A percentile compares a stretch with the other conserved stretches of the same genome.
Evolutionary conservation across 2,329 filamentous ascomycete species (phyloP).

Genomic region (Amesomyces nigricolor): DNA sequence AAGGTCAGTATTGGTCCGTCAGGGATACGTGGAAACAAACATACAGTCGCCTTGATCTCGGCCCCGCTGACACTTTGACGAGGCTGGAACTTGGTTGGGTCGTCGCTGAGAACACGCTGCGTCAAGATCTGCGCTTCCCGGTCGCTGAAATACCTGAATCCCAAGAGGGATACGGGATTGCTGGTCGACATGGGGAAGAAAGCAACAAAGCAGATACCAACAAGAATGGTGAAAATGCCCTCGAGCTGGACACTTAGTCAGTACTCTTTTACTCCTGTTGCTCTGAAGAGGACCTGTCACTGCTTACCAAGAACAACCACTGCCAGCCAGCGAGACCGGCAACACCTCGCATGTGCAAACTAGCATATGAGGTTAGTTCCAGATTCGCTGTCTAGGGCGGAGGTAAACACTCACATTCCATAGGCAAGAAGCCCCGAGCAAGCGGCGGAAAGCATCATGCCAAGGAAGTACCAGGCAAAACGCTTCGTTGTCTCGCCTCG

Average conservation of each 20-base stretch:
- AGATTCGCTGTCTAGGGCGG: no score
- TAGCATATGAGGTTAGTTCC: background rate
- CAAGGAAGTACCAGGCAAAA: conserved; percentile 41
- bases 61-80: conserved; percentile 27
- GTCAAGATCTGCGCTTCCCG: conserved; percentile 33
- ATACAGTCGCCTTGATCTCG: conserved; percentile 33
- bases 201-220: conserved; percentile 30
- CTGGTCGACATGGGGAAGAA: conserved; percentile 29
- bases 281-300: background rate
- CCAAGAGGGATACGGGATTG: conserved; percentile 31
- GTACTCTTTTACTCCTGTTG: background rate
- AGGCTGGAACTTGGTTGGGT: conserved; percentile 32
- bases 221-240: conserved; percentile 34
- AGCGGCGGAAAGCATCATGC: conserved; percentile 38
- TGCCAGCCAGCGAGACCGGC: conserved; percentile 31
- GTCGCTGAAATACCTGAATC: conserved; percentile 32
- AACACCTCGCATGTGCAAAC: conserved; percentile 32
- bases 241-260: conserved; percentile 28
- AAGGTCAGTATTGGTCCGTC: background rate
- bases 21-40: conserved; percentile 6
- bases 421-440: conserved; percentile 39
- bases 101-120: conserved; percentile 32
- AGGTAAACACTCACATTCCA: conserved; percentile 30
- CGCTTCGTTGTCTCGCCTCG: conserved; percentile 41
- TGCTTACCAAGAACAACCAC: conserved; percentile 31